Conservation (phyloP, 176 grass and related monocot genomes). For the Pontederia crassipes region DNA sequence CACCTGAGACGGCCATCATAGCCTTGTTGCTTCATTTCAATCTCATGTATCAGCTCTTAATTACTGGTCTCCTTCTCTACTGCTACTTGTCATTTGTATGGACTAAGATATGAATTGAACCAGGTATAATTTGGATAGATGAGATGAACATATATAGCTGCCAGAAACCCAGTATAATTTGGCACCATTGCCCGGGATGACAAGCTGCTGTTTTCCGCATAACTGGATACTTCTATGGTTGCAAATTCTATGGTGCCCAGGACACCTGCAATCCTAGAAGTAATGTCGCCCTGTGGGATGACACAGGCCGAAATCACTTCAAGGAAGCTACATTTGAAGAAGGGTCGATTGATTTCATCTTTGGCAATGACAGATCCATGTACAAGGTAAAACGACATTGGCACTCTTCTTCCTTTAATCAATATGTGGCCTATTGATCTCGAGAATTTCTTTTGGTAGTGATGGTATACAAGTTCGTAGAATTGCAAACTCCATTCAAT, state of each 20-base stretch:
- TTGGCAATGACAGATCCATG: constrained; percentile 86
- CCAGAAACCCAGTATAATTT: constrained; percentile 5
- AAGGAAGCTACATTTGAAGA: constrained; percentile 62
- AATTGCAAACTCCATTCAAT: constrained; percentile 81
- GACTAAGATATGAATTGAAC: no score
- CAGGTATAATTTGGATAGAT: no score
- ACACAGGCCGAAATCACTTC: constrained; percentile 80
- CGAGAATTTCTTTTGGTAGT: background rate
- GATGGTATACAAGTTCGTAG: constrained; percentile 7
- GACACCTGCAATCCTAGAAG: constrained; percentile 31
- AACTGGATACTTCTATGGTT: constrained; percentile 76
- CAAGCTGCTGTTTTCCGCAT: constrained; percentile 80
- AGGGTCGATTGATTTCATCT: constrained; percentile 96
- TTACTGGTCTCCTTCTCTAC: no score
- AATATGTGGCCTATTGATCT: no score
- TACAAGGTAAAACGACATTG: constrained; percentile 41
- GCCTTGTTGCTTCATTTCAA: no score
- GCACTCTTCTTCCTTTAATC: background rate
- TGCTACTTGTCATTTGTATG: no score
- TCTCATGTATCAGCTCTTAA: no score
- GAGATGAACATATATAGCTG: no score
- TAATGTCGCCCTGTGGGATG: constrained; percentile 36
- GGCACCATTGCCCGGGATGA: constrained; percentile 72
- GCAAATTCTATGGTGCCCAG: constrained; percentile 92
- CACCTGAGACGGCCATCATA: no score